A percentile compares a stretch with the other conserved stretches of the same genome.
Conservation (phyloP, 148 eudicot species). For the Cornus controversa region DNA sequence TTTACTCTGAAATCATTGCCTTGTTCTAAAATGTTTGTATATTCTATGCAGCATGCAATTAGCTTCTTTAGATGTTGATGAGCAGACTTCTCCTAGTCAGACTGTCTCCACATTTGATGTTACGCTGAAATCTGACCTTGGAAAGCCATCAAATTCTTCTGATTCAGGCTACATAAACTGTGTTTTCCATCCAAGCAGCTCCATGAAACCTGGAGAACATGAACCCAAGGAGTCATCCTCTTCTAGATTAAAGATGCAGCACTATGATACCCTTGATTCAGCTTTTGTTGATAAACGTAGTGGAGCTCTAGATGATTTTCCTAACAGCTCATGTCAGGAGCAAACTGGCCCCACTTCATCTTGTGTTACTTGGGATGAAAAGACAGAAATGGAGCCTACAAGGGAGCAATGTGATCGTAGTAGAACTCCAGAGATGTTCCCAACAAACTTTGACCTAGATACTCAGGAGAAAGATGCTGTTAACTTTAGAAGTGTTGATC, state of each 20-base stretch:
- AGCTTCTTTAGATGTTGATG: constrained; percentile 34
- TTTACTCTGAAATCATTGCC: background rate
- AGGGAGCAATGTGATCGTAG: constrained; percentile 15
- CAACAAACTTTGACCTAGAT: constrained; percentile 15
- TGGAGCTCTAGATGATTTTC: constrained; percentile 19
- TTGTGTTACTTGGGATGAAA: constrained; percentile 59
- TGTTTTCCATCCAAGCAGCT: constrained; percentile 40
- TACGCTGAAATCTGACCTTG: constrained; percentile 46
- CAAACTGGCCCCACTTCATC: constrained; percentile 28
- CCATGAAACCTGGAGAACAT: constrained; percentile 27
- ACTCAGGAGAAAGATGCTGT: constrained; percentile 17
- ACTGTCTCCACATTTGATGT: constrained; percentile 47
- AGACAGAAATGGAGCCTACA: constrained; percentile 44
- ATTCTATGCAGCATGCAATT: constrained; percentile 40
- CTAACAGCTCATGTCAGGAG: constrained; percentile 26
- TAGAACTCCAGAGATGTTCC: constrained; percentile 21
- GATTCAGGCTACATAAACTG: constrained; percentile 45
- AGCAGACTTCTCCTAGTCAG: constrained; percentile 44
- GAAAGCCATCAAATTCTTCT: constrained; percentile 38
- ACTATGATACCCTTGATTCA: constrained; percentile 24
- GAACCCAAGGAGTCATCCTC: constrained; percentile 24
- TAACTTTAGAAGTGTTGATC: constrained; percentile 15
- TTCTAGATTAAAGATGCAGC: constrained; percentile 23
- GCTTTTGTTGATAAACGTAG: constrained; percentile 28
- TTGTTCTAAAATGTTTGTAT: background rate